A percentile compares a stretch with the other conserved stretches of the same genome.
phyloP scores from a whole-genome alignment of 2,329 filamentous ascomycete species.

The Diaporthe vaccinii region DNA sequence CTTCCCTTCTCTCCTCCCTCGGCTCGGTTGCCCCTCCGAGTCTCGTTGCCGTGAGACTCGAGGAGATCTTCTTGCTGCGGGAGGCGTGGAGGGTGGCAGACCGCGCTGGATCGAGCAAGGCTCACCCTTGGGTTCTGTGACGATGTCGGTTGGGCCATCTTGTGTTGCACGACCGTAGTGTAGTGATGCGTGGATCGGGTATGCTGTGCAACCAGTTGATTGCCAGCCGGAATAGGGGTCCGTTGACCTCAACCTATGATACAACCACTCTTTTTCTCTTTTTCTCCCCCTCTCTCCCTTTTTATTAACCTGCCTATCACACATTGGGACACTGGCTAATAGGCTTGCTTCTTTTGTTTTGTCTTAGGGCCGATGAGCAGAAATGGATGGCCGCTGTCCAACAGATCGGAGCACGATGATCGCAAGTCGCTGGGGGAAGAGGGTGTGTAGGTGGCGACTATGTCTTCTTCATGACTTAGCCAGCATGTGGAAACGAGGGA shows the following conservation, averaged over 20 bases:
- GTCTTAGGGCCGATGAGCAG: slow-evolving; percentile 75
- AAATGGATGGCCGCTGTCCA: slow-evolving; percentile 86
- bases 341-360: slow-evolving; percentile 32
- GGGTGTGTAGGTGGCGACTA: neutral
- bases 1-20: too few species aligned
- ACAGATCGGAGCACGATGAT: slow-evolving; percentile 56
- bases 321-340: slow-evolving; percentile 42
- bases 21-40: neutral
- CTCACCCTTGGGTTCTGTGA: slow-evolving; percentile 2
- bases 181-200: slow-evolving; percentile 6
- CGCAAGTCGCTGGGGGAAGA: neutral
- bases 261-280: slow-evolving; percentile 14
- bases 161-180: slow-evolving; percentile 16
- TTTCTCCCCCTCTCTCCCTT: neutral
- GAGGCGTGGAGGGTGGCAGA: slow-evolving; percentile 15
- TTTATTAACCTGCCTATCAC: neutral
- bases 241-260: neutral
- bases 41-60: neutral
- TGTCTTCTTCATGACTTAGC: slow-evolving; percentile 22
- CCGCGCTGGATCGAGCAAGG: slow-evolving; percentile 21
- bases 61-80: neutral
- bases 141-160: slow-evolving; percentile 14
- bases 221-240: slow-evolving; percentile 22
- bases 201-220: slow-evolving; percentile 27
- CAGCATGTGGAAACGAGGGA: neutral